These are phyloP conservation scores for Multifurca ochricompacta DNA, from an alignment of 768 basidiomycete genomes.

Conservation along the genomic window DNA sequence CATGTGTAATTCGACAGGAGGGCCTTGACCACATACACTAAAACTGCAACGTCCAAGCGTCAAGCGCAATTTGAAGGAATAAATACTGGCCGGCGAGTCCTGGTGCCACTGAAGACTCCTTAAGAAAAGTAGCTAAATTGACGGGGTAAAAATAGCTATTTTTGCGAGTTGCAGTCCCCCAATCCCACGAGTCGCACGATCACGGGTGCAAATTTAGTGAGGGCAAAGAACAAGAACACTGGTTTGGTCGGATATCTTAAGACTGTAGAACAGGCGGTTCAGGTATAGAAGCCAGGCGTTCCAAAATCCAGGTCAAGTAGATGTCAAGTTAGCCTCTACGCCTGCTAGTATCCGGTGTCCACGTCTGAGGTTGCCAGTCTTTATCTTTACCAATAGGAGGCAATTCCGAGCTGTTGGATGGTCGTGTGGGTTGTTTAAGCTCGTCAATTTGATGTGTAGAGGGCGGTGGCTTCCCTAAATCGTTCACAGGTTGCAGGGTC, in stretches of 20 bases:
- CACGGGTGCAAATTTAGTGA: background rate
- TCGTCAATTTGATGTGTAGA: background rate
- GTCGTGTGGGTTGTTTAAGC: background rate
- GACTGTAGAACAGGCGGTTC: background rate
- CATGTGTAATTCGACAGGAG: background rate
- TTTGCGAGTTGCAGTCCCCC: background rate
- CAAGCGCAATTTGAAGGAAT: background rate
- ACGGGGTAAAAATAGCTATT: background rate
- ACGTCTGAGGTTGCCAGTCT: constrained; percentile 20
- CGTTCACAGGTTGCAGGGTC: background rate
- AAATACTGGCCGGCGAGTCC: background rate
- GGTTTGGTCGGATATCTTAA: background rate
- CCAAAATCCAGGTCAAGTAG: background rate
- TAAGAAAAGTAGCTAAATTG: background rate
- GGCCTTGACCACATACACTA: background rate
- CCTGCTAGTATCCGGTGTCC: constrained; percentile 8
- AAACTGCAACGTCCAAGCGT: background rate
- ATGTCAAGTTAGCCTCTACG: background rate
- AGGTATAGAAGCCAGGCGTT: background rate
- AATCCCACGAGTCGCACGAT: background rate
- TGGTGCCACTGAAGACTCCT: background rate
- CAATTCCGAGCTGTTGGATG: background rate
- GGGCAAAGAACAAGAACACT: background rate
- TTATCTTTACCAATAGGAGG: constrained; percentile 1
- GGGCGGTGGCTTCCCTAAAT: background rate